phyloP scores from a whole-genome alignment of 768 basidiomycete species.

The Lactarius sanguifluus region DNA sequence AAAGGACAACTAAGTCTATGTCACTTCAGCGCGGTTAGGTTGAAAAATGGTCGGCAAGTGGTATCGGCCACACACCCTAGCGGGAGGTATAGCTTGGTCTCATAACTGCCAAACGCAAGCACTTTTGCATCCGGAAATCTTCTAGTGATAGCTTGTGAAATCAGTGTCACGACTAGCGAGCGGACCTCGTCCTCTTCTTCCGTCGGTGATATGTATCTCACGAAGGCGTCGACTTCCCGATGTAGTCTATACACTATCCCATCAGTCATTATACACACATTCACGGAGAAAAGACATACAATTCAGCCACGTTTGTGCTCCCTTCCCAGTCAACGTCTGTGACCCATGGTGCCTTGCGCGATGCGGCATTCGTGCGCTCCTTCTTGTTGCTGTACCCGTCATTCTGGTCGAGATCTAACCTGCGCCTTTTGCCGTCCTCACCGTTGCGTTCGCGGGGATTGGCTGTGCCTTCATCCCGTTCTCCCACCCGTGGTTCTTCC shows the following conservation, averaged over 20 bases:
- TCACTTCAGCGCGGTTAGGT: conserved; percentile 53
- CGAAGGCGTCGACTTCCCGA: conserved; percentile 81
- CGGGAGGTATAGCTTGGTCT: conserved; percentile 92
- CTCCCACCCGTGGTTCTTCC: conserved; percentile 19
- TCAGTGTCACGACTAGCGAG: conserved; percentile 64
- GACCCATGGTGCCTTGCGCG: conserved; percentile 65
- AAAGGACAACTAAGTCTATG: conserved; percentile 92
- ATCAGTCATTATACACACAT: conserved; percentile 13
- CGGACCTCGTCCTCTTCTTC: conserved; percentile 84
- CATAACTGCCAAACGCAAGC: conserved; percentile 87
- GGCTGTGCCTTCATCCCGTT: conserved; percentile 25
- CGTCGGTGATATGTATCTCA: conserved; percentile 84
- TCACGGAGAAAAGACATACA: conserved; percentile 51
- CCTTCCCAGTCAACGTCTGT: conserved; percentile 65
- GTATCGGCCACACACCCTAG: conserved; percentile 61
- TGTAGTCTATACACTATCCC: conserved; percentile 60
- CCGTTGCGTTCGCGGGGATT: conserved; percentile 30
- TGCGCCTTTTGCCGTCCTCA: conserved; percentile 46
- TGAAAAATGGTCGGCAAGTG: conserved; percentile 7
- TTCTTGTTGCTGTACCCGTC: conserved; percentile 56
- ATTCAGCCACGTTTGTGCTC: conserved; percentile 77
- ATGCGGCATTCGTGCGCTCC: conserved; percentile 50
- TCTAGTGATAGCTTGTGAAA: conserved; percentile 61
- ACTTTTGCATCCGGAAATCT: conserved; percentile 79
- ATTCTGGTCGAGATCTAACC: conserved; percentile 47